phyloP scores from a whole-genome alignment of 495 filamentous ascomycete species.

The Hypoxylon lienhwacheense region DNA sequence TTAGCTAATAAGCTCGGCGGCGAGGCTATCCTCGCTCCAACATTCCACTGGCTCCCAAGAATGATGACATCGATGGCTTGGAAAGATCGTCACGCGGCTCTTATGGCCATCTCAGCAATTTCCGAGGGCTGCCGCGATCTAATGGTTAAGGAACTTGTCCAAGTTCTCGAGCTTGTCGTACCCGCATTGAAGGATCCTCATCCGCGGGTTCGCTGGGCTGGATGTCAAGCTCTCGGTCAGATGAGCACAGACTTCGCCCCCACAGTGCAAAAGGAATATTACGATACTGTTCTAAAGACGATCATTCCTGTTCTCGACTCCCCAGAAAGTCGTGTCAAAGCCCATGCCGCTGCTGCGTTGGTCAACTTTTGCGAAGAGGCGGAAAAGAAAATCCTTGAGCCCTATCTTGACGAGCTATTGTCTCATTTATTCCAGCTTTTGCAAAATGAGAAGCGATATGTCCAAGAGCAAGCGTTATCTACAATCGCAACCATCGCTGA shows the following conservation, averaged over 20 bases:
- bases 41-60: constrained; percentile 92
- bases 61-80: constrained; percentile 97
- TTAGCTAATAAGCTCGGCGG: constrained; percentile 97
- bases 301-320: constrained; percentile 93
- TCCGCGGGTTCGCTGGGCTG: constrained; percentile 94
- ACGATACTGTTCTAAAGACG: constrained; percentile 77
- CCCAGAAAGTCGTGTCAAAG: constrained; percentile 89
- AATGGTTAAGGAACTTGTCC: constrained; percentile 91
- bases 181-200: constrained; percentile 90
- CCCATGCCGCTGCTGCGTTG: constrained; percentile 92
- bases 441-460: constrained; percentile 87
- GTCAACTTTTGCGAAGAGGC: constrained; percentile 99
- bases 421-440: constrained; percentile 80
- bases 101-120: constrained; percentile 99
- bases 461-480: constrained; percentile 96
- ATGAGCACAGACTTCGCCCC: constrained; percentile 99
- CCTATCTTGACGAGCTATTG: constrained; percentile 88
- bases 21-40: constrained; percentile 80
- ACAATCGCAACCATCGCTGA: constrained; percentile 99
- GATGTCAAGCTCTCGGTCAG: constrained; percentile 97
- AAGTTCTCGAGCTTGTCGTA: constrained; percentile 90
- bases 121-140: constrained; percentile 95
- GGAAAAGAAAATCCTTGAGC: constrained; percentile 87
- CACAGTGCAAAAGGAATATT: constrained; percentile 97
- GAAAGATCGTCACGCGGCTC: constrained; percentile 93